Percentiles rank a stretch among this genome's conserved stretches.
Conservation (phyloP, 495 filamentous ascomycete species). For the Chlorociboria aeruginascens region DNA sequence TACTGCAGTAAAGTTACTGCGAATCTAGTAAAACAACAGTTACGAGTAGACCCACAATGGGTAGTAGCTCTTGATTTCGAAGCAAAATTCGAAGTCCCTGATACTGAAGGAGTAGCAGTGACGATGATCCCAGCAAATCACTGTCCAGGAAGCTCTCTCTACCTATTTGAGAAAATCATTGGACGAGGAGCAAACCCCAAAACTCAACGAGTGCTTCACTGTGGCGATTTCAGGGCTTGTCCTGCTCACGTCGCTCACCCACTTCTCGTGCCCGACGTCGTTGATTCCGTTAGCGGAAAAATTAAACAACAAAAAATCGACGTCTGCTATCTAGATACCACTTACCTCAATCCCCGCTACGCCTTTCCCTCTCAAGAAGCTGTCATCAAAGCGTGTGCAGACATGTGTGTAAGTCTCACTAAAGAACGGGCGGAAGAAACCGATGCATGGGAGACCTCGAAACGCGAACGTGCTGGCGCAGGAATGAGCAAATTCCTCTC, state of each 20-base stretch:
- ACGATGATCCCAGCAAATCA: constrained; percentile 97
- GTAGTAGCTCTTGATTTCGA: constrained; percentile 83
- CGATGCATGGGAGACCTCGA: constrained; percentile 39
- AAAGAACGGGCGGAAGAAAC: constrained; percentile 38
- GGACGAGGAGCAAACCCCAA: constrained; percentile 44
- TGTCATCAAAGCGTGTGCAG: constrained; percentile 76
- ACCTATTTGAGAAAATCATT: constrained; percentile 74
- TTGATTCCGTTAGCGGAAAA: constrained; percentile 56
- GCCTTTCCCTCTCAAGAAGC: constrained; percentile 82
- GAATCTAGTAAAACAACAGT: constrained; percentile 75
- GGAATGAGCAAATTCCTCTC: constrained; percentile 54
- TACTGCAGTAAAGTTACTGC: constrained; percentile 90
- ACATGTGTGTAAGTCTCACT: constrained; percentile 68
- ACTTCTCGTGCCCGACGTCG: constrained; percentile 58
- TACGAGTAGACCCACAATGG: constrained; percentile 77
- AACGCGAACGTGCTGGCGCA: constrained; percentile 33
- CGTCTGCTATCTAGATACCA: constrained; percentile 92
- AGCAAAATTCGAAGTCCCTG: constrained; percentile 62
- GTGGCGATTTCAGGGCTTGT: constrained; percentile 90
- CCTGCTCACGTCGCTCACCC: constrained; percentile 78
- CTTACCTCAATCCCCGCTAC: constrained; percentile 91
- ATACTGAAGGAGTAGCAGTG: constrained; percentile 67
- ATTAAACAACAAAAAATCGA: constrained; percentile 77
- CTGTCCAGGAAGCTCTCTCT: constrained; percentile 88
- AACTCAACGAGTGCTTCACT: constrained; percentile 76